Conservation (phyloP, 2,329 filamentous ascomycete species). For the Epichloe elymi region DNA sequence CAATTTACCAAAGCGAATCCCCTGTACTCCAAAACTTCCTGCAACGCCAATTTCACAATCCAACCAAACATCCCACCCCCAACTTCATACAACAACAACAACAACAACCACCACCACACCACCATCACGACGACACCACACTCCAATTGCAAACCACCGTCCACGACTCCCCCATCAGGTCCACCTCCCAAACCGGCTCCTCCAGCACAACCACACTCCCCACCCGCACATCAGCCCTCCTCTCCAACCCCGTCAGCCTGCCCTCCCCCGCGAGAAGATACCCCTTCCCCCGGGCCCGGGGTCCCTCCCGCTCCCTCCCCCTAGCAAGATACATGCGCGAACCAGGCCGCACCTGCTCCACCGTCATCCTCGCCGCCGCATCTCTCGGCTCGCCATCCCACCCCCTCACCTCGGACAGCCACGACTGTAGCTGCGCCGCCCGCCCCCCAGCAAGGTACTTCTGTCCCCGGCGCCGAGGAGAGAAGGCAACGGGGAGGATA, state of each 20-base stretch:
- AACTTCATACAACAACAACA: no score
- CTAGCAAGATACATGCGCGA: conserved; percentile 22
- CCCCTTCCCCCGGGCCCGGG: conserved; percentile 2
- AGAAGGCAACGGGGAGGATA: conserved; percentile 18
- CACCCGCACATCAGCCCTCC: conserved; percentile 13
- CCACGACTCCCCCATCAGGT: conserved; percentile 22
- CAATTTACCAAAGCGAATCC: no score
- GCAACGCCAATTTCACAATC: no score
- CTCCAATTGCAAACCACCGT: conserved; percentile 27
- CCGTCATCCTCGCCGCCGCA: conserved; percentile 11
- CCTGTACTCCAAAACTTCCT: no score
- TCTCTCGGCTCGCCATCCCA: conserved; percentile 13
- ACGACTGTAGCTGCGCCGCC: conserved; percentile 26
- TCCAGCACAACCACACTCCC: conserved; percentile 22
- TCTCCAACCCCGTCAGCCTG: conserved; percentile 22
- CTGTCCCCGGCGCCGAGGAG: conserved; percentile 22
- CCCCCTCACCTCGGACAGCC: conserved; percentile 27
- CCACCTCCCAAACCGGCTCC: conserved; percentile 25
- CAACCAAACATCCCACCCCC: no score
- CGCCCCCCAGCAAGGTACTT: conserved; percentile 25
- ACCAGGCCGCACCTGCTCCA: conserved; percentile 19
- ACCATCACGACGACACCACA: neutral
- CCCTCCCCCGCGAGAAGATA: conserved; percentile 27
- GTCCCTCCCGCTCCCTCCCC: conserved; percentile 5
- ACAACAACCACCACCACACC: no score